phyloP scores from a whole-genome alignment of 768 basidiomycete species.

The Pisolithus sp. region DNA sequence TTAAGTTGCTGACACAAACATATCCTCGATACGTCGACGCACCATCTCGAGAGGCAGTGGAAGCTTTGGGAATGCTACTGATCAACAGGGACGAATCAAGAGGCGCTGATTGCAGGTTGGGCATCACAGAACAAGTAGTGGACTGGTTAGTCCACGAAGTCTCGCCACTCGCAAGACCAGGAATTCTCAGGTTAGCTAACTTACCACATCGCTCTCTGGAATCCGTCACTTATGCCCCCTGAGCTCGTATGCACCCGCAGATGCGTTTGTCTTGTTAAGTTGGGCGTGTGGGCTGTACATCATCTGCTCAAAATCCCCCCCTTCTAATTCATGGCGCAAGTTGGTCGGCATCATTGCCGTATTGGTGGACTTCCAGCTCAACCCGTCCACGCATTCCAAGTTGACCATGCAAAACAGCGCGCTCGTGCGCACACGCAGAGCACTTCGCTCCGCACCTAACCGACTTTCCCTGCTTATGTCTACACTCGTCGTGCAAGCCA shows the following conservation, averaged over 20 bases:
- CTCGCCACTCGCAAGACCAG: slow-evolving; percentile 46
- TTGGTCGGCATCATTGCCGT: slow-evolving; percentile 53
- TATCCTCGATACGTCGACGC: slow-evolving; percentile 76
- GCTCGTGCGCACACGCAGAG: slow-evolving; percentile 55
- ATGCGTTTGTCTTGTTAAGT: slow-evolving; percentile 62
- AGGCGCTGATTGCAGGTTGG: slow-evolving; percentile 40
- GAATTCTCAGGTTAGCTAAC: slow-evolving; percentile 48
- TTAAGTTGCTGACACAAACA: slow-evolving; percentile 66
- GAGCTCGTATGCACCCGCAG: slow-evolving; percentile 52
- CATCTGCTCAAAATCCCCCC: slow-evolving; percentile 39
- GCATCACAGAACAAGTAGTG: slow-evolving; percentile 63
- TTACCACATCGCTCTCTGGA: not conserved
- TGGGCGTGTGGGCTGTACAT: slow-evolving; percentile 66
- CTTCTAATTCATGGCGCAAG: slow-evolving; percentile 43
- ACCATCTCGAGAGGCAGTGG: slow-evolving; percentile 64
- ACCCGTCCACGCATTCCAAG: slow-evolving; percentile 47
- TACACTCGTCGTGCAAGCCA: slow-evolving; percentile 46
- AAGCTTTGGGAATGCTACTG: slow-evolving; percentile 57
- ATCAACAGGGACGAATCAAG: slow-evolving; percentile 56
- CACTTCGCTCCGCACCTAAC: slow-evolving; percentile 56
- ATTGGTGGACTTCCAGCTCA: slow-evolving; percentile 54
- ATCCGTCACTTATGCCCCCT: not conserved
- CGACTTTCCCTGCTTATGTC: slow-evolving; percentile 45
- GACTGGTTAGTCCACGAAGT: slow-evolving; percentile 74
- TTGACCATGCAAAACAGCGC: slow-evolving; percentile 54